These are phyloP conservation scores for Colletotrichum paranaense DNA, from an alignment of 2,329 filamentous ascomycete species.

Conservation along the genomic window DNA sequence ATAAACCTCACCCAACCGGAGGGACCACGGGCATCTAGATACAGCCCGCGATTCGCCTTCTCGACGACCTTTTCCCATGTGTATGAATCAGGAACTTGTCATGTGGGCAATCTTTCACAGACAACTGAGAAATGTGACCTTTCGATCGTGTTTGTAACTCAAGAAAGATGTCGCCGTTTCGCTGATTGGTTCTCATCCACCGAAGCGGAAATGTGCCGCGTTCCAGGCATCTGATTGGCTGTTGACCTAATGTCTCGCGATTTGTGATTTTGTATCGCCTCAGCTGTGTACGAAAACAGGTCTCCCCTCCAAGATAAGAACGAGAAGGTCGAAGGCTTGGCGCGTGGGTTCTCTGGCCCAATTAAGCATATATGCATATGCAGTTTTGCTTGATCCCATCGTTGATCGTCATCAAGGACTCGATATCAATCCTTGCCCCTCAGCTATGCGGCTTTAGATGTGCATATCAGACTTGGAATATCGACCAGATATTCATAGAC, in stretches of 20 bases:
- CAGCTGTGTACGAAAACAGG: background rate
- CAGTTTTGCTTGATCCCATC: background rate
- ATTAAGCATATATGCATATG: background rate
- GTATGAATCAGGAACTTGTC: background rate
- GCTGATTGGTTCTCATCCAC: conserved; percentile 27
- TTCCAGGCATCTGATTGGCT: conserved; percentile 34
- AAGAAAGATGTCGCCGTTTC: background rate
- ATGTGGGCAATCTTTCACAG: background rate
- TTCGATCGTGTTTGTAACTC: background rate
- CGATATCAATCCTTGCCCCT: background rate
- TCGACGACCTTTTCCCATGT: background rate
- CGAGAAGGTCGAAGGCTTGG: background rate
- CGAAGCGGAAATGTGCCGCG: conserved; percentile 33
- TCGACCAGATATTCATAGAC: background rate
- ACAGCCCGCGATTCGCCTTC: conserved; percentile 11
- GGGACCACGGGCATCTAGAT: conserved; percentile 30
- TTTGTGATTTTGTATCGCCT: background rate
- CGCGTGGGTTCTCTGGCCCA: background rate
- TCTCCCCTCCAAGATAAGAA: background rate
- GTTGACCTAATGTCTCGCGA: background rate
- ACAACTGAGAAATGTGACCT: background rate
- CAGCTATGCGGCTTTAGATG: background rate
- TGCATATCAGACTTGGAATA: background rate
- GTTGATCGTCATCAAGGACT: background rate
- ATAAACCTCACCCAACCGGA: conserved; percentile 30